Evolutionary conservation across 306 rosid genomes (phyloP).

Genomic region (Quercus wislizeni): DNA sequence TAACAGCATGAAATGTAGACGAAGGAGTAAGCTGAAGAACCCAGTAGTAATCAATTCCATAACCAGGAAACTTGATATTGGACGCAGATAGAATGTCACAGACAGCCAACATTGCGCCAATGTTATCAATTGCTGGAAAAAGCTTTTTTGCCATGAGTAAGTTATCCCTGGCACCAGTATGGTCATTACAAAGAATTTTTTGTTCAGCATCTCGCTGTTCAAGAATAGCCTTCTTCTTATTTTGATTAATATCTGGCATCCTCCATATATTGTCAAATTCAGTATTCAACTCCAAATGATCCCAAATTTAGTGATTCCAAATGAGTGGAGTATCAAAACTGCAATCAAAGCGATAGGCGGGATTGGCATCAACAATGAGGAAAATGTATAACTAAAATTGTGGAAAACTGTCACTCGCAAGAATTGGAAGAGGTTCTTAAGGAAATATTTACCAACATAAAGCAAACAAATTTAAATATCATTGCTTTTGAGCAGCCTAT

Average conservation of each 20-base stretch:
- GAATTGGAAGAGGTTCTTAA: too few species aligned
- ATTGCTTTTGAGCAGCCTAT: too few species aligned
- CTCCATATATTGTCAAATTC: not conserved
- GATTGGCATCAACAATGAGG: too few species aligned
- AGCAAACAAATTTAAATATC: too few species aligned
- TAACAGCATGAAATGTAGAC: not conserved
- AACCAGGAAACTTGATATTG: constrained; percentile 6
- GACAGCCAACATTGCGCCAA: constrained; percentile 15
- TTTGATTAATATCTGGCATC: not conserved
- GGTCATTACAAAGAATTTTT: not conserved
- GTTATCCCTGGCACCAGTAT: constrained; percentile 4
- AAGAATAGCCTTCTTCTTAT: constrained; percentile 1
- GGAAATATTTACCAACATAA: too few species aligned
- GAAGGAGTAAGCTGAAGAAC: constrained; percentile 12
- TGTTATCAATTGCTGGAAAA: not conserved
- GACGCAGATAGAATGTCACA: constrained; percentile 17
- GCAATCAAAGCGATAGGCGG: not conserved
- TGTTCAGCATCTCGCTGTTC: constrained; percentile 14
- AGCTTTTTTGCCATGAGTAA: not conserved
- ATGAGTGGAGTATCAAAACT: not conserved
- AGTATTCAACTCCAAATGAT: not conserved
- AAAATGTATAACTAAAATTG: too few species aligned
- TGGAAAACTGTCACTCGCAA: too few species aligned
- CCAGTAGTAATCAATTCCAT: constrained; percentile 23
- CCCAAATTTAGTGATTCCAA: too few species aligned